These are phyloP conservation scores for Hericium erinaceus DNA, from an alignment of 768 basidiomycete species.

Conservation along the genomic window DNA sequence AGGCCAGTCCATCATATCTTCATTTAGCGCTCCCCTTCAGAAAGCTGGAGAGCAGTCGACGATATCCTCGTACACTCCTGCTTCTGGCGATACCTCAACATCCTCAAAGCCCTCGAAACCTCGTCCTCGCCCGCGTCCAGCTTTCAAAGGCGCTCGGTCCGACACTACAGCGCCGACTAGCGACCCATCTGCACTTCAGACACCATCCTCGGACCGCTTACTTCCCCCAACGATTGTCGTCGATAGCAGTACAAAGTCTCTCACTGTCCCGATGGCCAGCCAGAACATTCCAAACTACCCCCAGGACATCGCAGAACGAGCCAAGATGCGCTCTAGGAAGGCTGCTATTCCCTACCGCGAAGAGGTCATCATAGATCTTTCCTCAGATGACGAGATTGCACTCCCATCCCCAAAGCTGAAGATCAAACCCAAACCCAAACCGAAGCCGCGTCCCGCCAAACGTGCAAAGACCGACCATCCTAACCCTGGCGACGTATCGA, in stretches of 20 bases:
- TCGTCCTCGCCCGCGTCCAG: slow-evolving; percentile 11
- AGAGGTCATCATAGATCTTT: slow-evolving; percentile 20
- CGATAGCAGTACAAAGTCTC: neutral
- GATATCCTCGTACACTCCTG: slow-evolving; percentile 7
- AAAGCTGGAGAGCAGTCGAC: neutral
- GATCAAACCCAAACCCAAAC: slow-evolving; percentile 4
- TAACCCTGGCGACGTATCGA: slow-evolving; percentile 2
- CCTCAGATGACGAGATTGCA: slow-evolving; percentile 22
- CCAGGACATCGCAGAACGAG: slow-evolving; percentile 23
- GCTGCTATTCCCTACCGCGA: slow-evolving; percentile 7
- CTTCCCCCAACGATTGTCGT: neutral
- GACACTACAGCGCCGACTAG: slow-evolving; percentile 1
- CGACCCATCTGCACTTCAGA: slow-evolving; percentile 5
- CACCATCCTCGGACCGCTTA: slow-evolving; percentile 1
- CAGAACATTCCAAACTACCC: slow-evolving; percentile 8
- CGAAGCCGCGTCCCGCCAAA: slow-evolving; percentile 8
- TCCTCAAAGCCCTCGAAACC: slow-evolving; percentile 4
- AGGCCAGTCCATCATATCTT: slow-evolving; percentile 6
- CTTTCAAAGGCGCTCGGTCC: slow-evolving; percentile 3
- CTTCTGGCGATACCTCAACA: neutral
- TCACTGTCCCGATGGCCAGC: neutral
- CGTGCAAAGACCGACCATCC: slow-evolving; percentile 7
- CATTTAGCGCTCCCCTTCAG: neutral
- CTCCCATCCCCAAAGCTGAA: neutral
- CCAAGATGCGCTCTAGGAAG: slow-evolving; percentile 22